phyloP scores from a whole-genome alignment of 2,329 filamentous ascomycete species.

The Sclerotinia subarctica region DNA sequence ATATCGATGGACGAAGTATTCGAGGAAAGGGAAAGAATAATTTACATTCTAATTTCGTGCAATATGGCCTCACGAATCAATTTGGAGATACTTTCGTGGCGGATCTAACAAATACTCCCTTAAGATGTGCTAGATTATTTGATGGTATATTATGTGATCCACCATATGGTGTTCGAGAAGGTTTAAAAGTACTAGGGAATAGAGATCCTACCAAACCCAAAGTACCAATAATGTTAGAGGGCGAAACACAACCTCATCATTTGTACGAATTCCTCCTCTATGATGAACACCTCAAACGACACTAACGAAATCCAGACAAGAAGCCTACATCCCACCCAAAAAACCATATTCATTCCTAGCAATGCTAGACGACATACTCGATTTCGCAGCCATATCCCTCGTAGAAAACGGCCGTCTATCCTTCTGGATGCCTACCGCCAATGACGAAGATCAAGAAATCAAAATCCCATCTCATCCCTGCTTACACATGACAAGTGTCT shows the following conservation, averaged over 20 bases:
- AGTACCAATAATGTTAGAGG: conserved; percentile 62
- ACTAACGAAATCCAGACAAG: conserved; percentile 43
- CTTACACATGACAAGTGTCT: conserved; percentile 70
- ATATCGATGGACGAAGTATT: conserved; percentile 90
- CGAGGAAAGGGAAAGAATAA: conserved; percentile 60
- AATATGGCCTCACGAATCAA: conserved; percentile 66
- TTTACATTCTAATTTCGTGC: conserved; percentile 69
- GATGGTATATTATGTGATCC: conserved; percentile 95
- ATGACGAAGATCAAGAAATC: conserved; percentile 73
- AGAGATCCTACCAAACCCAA: conserved; percentile 61
- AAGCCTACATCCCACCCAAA: conserved; percentile 80
- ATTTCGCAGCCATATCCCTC: conserved; percentile 73
- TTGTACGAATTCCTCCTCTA: conserved; percentile 48
- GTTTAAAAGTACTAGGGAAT: conserved; percentile 79
- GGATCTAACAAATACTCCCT: conserved; percentile 83
- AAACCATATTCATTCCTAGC: conserved; percentile 87
- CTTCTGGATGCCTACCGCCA: conserved; percentile 97
- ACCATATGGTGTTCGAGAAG: conserved; percentile 92
- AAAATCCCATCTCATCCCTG: conserved; percentile 72
- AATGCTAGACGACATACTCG: conserved; percentile 85
- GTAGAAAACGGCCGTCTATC: conserved; percentile 77
- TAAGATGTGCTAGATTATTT: conserved; percentile 59
- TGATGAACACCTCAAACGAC: neutral
- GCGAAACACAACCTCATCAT: conserved; percentile 57
- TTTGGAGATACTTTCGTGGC: conserved; percentile 79